Evolutionary conservation across 768 basidiomycete genomes (phyloP).

Genomic region (Pleurotus ostreatus): DNA sequence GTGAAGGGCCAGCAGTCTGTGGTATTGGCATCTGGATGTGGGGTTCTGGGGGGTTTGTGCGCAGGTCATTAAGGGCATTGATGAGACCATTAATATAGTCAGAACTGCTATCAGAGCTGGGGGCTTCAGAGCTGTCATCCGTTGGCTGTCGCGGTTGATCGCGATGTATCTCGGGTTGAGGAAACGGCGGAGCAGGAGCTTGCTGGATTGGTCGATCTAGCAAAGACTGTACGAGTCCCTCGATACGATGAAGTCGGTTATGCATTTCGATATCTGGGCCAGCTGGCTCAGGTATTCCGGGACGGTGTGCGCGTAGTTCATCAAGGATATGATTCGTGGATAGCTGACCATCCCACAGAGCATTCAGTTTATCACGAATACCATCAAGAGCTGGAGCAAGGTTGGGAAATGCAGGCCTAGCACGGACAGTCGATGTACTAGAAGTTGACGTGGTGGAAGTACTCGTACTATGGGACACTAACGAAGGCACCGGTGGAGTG

Average conservation of each 20-base stretch:
- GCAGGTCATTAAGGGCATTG: conserved; percentile 18
- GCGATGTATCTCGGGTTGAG: conserved; percentile 12
- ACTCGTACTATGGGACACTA: conserved; percentile 24
- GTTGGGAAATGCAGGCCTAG: conserved; percentile 30
- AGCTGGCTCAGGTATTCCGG: conserved; percentile 25
- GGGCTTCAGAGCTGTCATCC: conserved; percentile 10
- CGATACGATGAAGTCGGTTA: conserved; percentile 41
- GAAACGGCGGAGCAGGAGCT: conserved; percentile 19
- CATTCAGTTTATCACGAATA: conserved; percentile 55
- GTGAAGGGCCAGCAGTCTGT: conserved; percentile 43
- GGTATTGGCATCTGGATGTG: conserved; percentile 36
- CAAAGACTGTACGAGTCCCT: conserved; percentile 38
- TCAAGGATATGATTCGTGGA: conserved; percentile 59
- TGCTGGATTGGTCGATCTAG: conserved; percentile 28
- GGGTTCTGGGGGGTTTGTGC: background rate
- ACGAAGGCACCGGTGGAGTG: conserved; percentile 26
- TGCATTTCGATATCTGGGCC: conserved; percentile 31
- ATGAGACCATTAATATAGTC: conserved; percentile 9
- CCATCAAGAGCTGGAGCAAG: conserved; percentile 52
- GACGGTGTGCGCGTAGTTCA: conserved; percentile 47
- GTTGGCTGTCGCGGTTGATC: conserved; percentile 12
- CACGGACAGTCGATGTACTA: conserved; percentile 26
- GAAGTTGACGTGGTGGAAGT: conserved; percentile 29
- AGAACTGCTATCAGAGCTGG: background rate
- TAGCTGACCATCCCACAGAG: conserved; percentile 60